Percentiles rank a stretch among this genome's conserved stretches.
Evolutionary conservation across 352 stramenopile species (phyloP).

Genomic region (Globisporangium radiosum): DNA sequence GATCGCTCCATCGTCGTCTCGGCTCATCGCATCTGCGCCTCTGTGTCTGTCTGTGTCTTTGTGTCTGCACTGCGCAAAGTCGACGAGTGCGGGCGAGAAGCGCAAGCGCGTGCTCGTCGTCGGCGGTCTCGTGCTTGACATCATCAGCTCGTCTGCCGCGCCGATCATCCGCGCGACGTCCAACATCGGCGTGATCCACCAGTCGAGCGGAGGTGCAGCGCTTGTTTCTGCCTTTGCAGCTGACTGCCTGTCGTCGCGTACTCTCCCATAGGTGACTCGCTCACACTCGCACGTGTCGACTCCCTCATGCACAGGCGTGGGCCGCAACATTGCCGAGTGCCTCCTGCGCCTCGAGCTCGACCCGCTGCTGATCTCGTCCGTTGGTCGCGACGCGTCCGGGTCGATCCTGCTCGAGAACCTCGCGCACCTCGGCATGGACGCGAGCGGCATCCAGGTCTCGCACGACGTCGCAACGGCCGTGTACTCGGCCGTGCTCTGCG

Average conservation of each 20-base stretch:
- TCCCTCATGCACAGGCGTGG: slow-evolving; percentile 58
- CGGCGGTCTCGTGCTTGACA: slow-evolving; percentile 82
- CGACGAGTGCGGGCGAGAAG: not conserved
- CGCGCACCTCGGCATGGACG: slow-evolving; percentile 46
- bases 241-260: not conserved
- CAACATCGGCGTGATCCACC: slow-evolving; percentile 81
- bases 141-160: slow-evolving; percentile 67
- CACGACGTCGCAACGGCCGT: slow-evolving; percentile 62
- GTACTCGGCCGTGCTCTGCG: slow-evolving; percentile 80
- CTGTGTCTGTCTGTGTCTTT: slow-evolving; percentile 1
- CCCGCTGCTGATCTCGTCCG: slow-evolving; percentile 72
- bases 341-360: slow-evolving; percentile 59
- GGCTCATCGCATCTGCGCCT: not conserved
- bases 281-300: not conserved
- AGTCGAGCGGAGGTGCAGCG: slow-evolving; percentile 62
- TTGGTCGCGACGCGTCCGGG: slow-evolving; percentile 72
- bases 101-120: slow-evolving; percentile 69
- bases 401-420: slow-evolving; percentile 70
- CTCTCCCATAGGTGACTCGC: no score
- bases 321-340: slow-evolving; percentile 89
- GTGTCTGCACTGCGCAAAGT: slow-evolving; percentile 6
- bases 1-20: not conserved
- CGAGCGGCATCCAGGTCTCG: slow-evolving; percentile 46
- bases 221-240: slow-evolving; percentile 1
- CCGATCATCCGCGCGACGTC: slow-evolving; percentile 77